phyloP scores from a whole-genome alignment of 2,329 filamentous ascomycete genomes.

The Colletotrichum graminicola region DNA sequence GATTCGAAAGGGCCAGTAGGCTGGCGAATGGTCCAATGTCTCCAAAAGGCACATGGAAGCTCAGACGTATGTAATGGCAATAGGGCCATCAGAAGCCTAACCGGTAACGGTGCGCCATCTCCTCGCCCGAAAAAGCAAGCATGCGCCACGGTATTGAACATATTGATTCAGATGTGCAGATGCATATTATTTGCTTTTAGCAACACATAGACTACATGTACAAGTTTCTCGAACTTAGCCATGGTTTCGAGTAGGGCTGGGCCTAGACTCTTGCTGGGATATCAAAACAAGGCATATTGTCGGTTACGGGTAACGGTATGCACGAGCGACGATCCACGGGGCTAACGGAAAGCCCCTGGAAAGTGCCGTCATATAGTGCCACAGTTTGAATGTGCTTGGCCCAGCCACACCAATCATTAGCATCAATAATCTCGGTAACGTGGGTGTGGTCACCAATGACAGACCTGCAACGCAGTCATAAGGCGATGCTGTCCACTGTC shows the following conservation, averaged over 20 bases:
- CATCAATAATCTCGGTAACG: slow-evolving; percentile 2
- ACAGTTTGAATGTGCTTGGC: background rate
- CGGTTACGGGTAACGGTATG: background rate
- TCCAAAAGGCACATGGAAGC: background rate
- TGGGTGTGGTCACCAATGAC: background rate
- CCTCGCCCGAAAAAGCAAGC: too few species aligned
- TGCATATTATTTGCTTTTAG: too few species aligned
- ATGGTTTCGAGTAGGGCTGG: background rate
- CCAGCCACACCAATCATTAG: background rate
- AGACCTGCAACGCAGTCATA: background rate
- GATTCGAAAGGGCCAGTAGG: background rate
- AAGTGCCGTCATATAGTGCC: slow-evolving; percentile 11
- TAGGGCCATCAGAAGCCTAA: background rate
- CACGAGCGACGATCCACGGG: background rate
- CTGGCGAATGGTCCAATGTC: background rate
- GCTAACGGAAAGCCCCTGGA: slow-evolving; percentile 13
- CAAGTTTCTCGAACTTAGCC: background rate
- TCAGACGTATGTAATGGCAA: background rate
- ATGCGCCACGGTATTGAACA: background rate
- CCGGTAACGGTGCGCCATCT: background rate
- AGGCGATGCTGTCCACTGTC: background rate
- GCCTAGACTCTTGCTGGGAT: background rate
- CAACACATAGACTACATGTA: slow-evolving; percentile 20
- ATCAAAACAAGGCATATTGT: background rate
- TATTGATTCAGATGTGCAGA: background rate